Percentiles rank a stretch among this genome's conserved stretches.
Evolutionary conservation across 164 flowering plant genomes (phyloP).

Genomic region (Echeveria elegans): DNA sequence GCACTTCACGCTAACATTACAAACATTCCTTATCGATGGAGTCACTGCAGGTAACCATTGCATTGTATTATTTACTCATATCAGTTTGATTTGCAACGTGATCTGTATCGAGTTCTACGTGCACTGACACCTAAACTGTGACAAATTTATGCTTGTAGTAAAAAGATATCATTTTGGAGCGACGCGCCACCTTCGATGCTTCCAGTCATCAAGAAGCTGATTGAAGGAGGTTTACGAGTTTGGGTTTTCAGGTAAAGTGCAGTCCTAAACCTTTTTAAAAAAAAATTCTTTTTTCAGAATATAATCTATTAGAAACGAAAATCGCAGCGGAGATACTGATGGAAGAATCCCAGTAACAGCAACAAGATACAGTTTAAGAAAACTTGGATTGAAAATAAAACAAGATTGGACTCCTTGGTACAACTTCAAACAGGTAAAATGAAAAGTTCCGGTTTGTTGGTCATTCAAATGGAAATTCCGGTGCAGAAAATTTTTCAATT

Average conservation of each 20-base stretch:
- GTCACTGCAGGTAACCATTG: constrained; percentile 54
- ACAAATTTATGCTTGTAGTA: constrained; percentile 21
- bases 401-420: constrained; percentile 71
- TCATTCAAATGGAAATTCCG: not conserved
- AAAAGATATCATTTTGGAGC: constrained; percentile 26
- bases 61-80: not conserved
- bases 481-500: not conserved
- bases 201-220: constrained; percentile 41
- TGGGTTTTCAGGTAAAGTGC: constrained; percentile 52
- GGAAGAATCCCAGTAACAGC: constrained; percentile 68
- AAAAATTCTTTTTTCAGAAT: not conserved
- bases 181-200: constrained; percentile 42
- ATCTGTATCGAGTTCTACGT: too few species aligned
- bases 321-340: constrained; percentile 66
- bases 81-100: too few species aligned
- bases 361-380: constrained; percentile 41
- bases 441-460: not conserved
- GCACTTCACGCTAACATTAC: constrained; percentile 86
- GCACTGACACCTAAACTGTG: too few species aligned
- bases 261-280: not conserved
- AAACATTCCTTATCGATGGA: constrained; percentile 54
- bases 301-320: too few species aligned
- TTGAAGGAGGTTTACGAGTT: constrained; percentile 34
- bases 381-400: constrained; percentile 35
- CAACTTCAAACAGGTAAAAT: constrained; percentile 33